These are phyloP conservation scores for Avena sativa DNA, from an alignment of 176 grass and related monocot genomes.

Conservation along the genomic window DNA sequence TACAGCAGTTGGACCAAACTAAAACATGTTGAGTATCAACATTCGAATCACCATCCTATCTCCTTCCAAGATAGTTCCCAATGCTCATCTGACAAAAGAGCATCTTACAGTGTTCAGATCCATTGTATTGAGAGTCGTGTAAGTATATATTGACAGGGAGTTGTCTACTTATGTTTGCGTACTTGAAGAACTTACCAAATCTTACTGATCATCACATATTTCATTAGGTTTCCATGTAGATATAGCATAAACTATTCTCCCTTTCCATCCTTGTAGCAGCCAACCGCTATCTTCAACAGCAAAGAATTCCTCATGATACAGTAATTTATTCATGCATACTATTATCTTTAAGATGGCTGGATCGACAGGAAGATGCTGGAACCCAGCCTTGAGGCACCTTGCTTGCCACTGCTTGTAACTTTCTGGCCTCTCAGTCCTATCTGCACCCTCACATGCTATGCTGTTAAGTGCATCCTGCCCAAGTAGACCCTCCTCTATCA, in stretches of 20 bases:
- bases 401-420: conserved; percentile 60
- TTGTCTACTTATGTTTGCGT: background rate
- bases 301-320: conserved; percentile 60
- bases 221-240: conserved; percentile 53
- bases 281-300: conserved; percentile 48
- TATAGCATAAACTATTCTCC: conserved; percentile 43
- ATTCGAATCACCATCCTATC: background rate
- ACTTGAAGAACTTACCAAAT: background rate
- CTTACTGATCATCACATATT: conserved; percentile 16
- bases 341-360: conserved; percentile 43
- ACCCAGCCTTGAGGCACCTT: conserved; percentile 51
- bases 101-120: background rate
- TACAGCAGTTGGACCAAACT: background rate
- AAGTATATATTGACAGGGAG: background rate
- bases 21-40: conserved; percentile 1
- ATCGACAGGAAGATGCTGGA: conserved; percentile 52
- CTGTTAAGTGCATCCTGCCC: conserved; percentile 35
- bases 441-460: conserved; percentile 58
- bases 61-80: background rate
- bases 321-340: background rate
- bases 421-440: conserved; percentile 59
- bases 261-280: conserved; percentile 66
- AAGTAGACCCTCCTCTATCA: conserved; percentile 42
- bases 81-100: background rate
- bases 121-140: conserved; percentile 2